Evolutionary conservation across 176 grass and related monocot species (phyloP).

Genomic region (Carex parvula): DNA sequence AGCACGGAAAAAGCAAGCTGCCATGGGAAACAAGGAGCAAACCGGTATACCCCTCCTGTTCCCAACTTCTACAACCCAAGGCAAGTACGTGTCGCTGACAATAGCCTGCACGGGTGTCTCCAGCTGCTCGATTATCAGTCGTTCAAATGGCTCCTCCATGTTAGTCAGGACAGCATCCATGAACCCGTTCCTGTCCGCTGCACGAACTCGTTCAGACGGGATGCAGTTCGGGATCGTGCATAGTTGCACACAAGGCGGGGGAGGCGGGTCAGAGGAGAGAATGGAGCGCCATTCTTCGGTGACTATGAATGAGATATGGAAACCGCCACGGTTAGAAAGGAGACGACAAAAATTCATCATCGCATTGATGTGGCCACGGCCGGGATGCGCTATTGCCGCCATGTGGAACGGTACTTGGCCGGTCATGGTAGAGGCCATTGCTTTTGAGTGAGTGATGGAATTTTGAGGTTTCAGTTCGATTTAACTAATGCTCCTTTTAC

Average conservation of each 20-base stretch:
- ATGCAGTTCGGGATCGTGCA: slow-evolving; percentile 44
- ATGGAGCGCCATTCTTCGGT: slow-evolving; percentile 57
- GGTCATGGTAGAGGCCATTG: neutral
- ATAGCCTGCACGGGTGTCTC: slow-evolving; percentile 6
- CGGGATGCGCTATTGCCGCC: slow-evolving; percentile 47
- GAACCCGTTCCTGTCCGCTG: slow-evolving; percentile 38
- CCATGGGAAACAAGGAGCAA: slow-evolving; percentile 35
- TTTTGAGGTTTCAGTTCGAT: too few relatives aligned
- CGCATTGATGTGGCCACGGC: slow-evolving; percentile 61
- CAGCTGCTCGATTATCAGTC: slow-evolving; percentile 24
- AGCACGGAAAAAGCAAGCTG: slow-evolving; percentile 30
- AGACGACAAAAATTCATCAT: slow-evolving; percentile 56
- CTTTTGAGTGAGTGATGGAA: too few relatives aligned
- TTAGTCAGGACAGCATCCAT: slow-evolving; percentile 32
- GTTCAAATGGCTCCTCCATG: slow-evolving; percentile 42
- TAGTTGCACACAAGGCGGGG: slow-evolving; percentile 18
- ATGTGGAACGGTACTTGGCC: slow-evolving; percentile 26
- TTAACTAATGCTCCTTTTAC: too few relatives aligned
- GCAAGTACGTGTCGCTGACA: slow-evolving; percentile 23
- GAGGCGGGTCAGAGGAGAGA: slow-evolving; percentile 24
- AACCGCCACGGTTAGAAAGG: slow-evolving; percentile 31
- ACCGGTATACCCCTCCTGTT: slow-evolving; percentile 29
- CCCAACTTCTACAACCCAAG: slow-evolving; percentile 27
- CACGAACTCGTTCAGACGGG: slow-evolving; percentile 49
- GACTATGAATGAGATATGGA: slow-evolving; percentile 35